These are phyloP conservation scores for Aspergillus udagawae DNA, from an alignment of 2,329 filamentous ascomycete genomes.

Conservation along the genomic window DNA sequence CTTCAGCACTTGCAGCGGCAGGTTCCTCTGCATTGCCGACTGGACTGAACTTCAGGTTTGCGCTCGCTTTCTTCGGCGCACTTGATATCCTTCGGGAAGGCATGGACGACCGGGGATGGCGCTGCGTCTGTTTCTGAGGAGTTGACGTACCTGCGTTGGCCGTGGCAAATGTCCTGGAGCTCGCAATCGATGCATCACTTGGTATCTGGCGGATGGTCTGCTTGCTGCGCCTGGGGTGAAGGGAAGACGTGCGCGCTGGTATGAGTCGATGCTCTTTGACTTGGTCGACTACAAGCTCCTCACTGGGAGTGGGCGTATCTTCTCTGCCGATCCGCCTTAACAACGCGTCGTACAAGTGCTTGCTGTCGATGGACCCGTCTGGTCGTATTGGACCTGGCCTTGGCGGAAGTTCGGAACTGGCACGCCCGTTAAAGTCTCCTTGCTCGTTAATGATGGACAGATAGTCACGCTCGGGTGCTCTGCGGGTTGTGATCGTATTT, in stretches of 20 bases:
- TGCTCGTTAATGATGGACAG: conserved; percentile 45
- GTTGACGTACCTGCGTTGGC: conserved; percentile 20
- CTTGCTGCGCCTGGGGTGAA: conserved; percentile 19
- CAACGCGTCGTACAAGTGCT: conserved; percentile 42
- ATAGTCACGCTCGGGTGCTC: conserved; percentile 30
- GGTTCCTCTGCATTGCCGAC: background rate
- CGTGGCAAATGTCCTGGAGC: conserved; percentile 29
- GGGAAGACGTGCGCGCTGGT: conserved; percentile 26
- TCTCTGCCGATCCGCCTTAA: conserved; percentile 37
- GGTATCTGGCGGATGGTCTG: conserved; percentile 29
- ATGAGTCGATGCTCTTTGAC: conserved; percentile 29
- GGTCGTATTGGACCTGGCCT: conserved; percentile 1
- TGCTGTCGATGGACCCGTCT: conserved; percentile 30
- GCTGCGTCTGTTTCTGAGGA: conserved; percentile 14
- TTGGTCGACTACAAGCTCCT: conserved; percentile 24
- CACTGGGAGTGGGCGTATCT: conserved; percentile 14
- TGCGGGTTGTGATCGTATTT: conserved; percentile 36
- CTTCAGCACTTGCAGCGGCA: background rate
- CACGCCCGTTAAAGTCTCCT: conserved; percentile 20
- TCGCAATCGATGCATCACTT: conserved; percentile 28
- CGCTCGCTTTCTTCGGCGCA: background rate
- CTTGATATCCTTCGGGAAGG: background rate
- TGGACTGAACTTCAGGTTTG: conserved; percentile 1
- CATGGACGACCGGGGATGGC: background rate
- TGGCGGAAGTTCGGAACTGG: background rate